Evolutionary conservation across 2,329 filamentous ascomycete genomes (phyloP).

Genomic region (Cladosporium velox): DNA sequence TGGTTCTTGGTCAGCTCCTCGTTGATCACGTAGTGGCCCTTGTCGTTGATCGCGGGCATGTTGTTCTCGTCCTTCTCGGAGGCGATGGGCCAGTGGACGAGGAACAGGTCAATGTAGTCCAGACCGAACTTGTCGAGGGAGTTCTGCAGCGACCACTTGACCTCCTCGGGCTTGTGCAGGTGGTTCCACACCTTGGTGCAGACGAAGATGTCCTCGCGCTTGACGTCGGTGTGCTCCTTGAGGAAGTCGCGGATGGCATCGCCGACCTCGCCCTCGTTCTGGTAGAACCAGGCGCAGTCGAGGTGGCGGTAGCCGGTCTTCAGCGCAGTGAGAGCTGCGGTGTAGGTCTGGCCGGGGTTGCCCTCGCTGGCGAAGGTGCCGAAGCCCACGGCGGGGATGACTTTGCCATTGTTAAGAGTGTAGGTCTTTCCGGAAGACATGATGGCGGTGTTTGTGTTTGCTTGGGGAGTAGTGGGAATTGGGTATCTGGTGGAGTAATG

Average conservation of each 20-base stretch:
- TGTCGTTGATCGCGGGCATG: conserved; percentile 51
- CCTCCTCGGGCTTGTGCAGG: conserved; percentile 46
- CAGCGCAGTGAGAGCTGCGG: conserved; percentile 53
- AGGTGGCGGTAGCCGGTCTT: conserved; percentile 56
- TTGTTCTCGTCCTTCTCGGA: conserved; percentile 53
- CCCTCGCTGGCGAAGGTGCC: conserved; percentile 70
- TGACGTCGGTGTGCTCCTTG: conserved; percentile 47
- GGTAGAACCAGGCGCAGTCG: conserved; percentile 59
- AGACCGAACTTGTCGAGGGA: conserved; percentile 38
- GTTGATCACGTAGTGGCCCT: conserved; percentile 64
- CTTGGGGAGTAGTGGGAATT: neutral
- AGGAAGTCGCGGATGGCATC: conserved; percentile 58
- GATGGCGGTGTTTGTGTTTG: conserved; percentile 25
- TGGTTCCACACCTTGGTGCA: conserved; percentile 58
- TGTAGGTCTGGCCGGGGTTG: conserved; percentile 59
- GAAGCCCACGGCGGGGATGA: conserved; percentile 64
- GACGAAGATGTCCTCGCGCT: conserved; percentile 54
- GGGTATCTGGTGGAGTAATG: conserved; percentile 5
- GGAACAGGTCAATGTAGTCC: conserved; percentile 41
- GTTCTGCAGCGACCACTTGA: conserved; percentile 39
- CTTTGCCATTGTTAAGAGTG: conserved; percentile 59
- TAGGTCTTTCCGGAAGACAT: conserved; percentile 61
- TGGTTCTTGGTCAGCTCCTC: conserved; percentile 67
- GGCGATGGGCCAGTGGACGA: conserved; percentile 50
- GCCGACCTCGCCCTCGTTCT: conserved; percentile 57